phyloP scores from a whole-genome alignment of 1,139 yeast species.

The Petasospora fabianii region DNA sequence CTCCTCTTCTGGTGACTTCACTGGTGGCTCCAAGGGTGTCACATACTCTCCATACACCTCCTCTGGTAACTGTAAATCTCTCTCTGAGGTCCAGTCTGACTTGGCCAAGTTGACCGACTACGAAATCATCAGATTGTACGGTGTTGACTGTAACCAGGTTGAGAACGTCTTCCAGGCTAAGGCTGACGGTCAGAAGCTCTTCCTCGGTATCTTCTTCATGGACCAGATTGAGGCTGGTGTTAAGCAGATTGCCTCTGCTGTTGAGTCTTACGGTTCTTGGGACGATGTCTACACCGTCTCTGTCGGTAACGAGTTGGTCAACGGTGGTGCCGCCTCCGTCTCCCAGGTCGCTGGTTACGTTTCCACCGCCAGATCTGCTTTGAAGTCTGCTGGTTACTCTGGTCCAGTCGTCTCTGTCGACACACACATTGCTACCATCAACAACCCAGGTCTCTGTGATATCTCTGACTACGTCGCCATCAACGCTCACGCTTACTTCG shows the following conservation, averaged over 20 bases:
- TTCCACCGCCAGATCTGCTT: slow-evolving; percentile 53
- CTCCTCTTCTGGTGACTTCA: slow-evolving; percentile 29
- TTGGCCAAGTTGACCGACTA: slow-evolving; percentile 49
- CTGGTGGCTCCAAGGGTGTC: slow-evolving; percentile 54
- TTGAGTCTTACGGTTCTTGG: slow-evolving; percentile 60
- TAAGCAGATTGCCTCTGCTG: slow-evolving; percentile 49
- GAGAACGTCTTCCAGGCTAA: slow-evolving; percentile 63
- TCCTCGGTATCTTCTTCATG: slow-evolving; percentile 67
- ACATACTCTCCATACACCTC: slow-evolving; percentile 79
- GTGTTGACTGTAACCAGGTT: slow-evolving; percentile 81
- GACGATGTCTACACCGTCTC: slow-evolving; percentile 67
- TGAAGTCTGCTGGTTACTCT: slow-evolving; percentile 58
- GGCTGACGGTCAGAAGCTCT: slow-evolving; percentile 56
- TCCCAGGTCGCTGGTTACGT: slow-evolving; percentile 54
- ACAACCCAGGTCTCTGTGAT: slow-evolving; percentile 68
- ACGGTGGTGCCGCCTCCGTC: slow-evolving; percentile 59
- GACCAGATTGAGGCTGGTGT: slow-evolving; percentile 50
- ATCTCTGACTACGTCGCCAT: slow-evolving; percentile 77
- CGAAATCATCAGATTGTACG: slow-evolving; percentile 70
- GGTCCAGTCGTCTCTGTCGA: slow-evolving; percentile 78
- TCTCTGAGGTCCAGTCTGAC: slow-evolving; percentile 56
- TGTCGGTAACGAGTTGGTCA: slow-evolving; percentile 79
- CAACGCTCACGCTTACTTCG: slow-evolving; percentile 80
- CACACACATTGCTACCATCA: slow-evolving; percentile 69
- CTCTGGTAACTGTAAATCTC: slow-evolving; percentile 70